phyloP scores from a whole-genome alignment of 2,329 filamentous ascomycete genomes.

The Penicillium paneum region DNA sequence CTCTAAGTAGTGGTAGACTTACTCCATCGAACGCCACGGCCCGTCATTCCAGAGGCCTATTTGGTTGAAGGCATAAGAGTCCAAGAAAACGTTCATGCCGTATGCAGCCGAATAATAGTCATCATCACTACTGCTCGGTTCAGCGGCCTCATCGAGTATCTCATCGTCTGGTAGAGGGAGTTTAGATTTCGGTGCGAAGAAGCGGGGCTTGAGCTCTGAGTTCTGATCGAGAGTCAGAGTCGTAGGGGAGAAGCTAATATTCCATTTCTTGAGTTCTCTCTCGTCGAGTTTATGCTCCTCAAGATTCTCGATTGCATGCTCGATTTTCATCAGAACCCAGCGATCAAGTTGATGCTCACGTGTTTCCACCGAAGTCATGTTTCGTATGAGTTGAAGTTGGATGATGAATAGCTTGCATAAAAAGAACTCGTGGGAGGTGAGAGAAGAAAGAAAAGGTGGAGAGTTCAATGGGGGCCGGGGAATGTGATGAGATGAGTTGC shows the following conservation, averaged over 20 bases:
- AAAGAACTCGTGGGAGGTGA: neutral
- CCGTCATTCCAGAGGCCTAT: fast-evolving
- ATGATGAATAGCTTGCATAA: neutral
- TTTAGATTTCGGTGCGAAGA: neutral
- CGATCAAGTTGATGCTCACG: too few species aligned
- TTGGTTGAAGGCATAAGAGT: neutral
- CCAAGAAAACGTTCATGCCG: fast-evolving
- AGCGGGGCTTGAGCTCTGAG: neutral
- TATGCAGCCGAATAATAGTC: neutral
- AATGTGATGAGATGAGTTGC: neutral
- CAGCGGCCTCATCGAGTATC: neutral
- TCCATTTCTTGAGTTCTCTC: neutral
- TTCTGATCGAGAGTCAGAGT: neutral
- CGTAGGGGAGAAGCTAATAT: neutral
- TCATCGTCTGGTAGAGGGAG: neutral
- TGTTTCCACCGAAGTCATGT: neutral
- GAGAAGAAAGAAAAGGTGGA: neutral
- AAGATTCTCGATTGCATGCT: neutral
- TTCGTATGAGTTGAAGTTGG: neutral
- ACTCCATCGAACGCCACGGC: neutral
- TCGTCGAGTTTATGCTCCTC: neutral
- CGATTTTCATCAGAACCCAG: neutral
- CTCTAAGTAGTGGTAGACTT: neutral
- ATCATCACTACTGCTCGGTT: too few species aligned
- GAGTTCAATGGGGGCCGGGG: neutral